Conservation (phyloP, 345 rosid species). For the Boechera stricta region DNA sequence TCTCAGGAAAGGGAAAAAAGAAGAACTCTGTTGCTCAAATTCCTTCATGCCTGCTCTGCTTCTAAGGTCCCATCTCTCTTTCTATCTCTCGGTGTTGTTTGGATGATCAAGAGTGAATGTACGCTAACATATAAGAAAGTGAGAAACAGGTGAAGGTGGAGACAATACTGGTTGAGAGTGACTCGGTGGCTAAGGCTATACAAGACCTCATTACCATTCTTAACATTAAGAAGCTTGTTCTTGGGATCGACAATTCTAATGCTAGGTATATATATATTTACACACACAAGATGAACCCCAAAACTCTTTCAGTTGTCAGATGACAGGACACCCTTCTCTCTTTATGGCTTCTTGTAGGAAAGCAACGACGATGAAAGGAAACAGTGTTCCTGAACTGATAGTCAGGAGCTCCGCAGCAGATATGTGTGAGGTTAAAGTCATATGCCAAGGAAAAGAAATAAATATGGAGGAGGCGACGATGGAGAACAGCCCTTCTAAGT, state of each 20-base stretch:
- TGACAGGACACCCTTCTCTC: slow-evolving; percentile 22
- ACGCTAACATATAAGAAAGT: slow-evolving; percentile 10
- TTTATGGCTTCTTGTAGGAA: slow-evolving; percentile 51
- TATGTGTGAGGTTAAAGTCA: slow-evolving; percentile 58
- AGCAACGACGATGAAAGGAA: slow-evolving; percentile 55
- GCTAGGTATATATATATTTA: slow-evolving; percentile 50
- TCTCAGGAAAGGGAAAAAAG: slow-evolving; percentile 69
- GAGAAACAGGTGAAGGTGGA: slow-evolving; percentile 70
- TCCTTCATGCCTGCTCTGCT: slow-evolving; percentile 54
- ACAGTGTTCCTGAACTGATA: slow-evolving; percentile 58
- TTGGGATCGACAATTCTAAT: slow-evolving; percentile 71
- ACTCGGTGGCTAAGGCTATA: slow-evolving; percentile 68
- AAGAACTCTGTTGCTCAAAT: slow-evolving; percentile 60
- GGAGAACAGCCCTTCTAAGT: slow-evolving; percentile 31
- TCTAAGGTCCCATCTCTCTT: slow-evolving; percentile 54
- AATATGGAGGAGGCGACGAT: slow-evolving; percentile 32
- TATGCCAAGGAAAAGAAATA: slow-evolving; percentile 69
- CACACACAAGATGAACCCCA: not conserved
- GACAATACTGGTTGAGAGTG: slow-evolving; percentile 78
- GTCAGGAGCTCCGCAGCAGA: slow-evolving; percentile 55
- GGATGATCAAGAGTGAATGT: slow-evolving; percentile 18
- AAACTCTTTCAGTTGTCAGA: slow-evolving; percentile 11
- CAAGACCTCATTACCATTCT: slow-evolving; percentile 73
- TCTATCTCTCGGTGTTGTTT: slow-evolving; percentile 18
- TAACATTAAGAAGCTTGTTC: slow-evolving; percentile 71